Conservation (phyloP, 768 basidiomycete genomes). For the Leccinum broughii region DNA sequence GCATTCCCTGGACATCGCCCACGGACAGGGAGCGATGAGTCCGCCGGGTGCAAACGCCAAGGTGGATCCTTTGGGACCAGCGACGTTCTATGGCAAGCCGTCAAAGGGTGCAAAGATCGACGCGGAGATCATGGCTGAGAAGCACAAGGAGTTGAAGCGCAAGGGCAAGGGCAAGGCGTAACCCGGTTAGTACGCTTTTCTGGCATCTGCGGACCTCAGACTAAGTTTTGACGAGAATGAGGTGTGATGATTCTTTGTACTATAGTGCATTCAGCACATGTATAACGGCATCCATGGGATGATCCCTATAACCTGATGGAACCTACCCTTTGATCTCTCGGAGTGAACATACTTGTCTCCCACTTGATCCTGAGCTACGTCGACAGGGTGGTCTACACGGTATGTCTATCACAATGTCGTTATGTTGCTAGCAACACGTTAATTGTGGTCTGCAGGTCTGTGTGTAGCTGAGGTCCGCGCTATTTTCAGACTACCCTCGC, state of each 20-base stretch:
- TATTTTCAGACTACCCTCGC: too few relatives aligned
- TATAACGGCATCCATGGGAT: too few relatives aligned
- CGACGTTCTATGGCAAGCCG: constrained; percentile 53
- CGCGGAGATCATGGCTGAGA: constrained; percentile 52
- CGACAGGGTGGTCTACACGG: too few relatives aligned
- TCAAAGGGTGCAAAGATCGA: constrained; percentile 59
- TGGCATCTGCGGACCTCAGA: background rate
- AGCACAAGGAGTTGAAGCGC: constrained; percentile 45
- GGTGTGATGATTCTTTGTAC: background rate
- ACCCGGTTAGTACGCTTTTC: constrained; percentile 2
- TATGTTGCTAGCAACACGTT: too few relatives aligned
- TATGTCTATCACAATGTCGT: too few relatives aligned
- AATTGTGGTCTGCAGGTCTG: too few relatives aligned
- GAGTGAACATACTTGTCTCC: too few relatives aligned
- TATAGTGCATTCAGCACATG: background rate
- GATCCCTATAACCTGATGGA: too few relatives aligned
- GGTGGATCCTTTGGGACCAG: constrained; percentile 49
- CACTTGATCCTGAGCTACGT: too few relatives aligned
- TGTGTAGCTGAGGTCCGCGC: too few relatives aligned
- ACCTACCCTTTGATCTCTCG: too few relatives aligned
- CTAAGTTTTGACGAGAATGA: background rate
- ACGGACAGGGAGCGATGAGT: constrained; percentile 30
- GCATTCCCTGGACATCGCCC: constrained; percentile 29
- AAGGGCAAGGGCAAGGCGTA: constrained; percentile 38
- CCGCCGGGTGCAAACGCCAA: constrained; percentile 33